Evolutionary conservation across 2,329 filamentous ascomycete species (phyloP), one percentile per base, ranked within the genome.

Genomic region (Claviceps sp.): DNA sequence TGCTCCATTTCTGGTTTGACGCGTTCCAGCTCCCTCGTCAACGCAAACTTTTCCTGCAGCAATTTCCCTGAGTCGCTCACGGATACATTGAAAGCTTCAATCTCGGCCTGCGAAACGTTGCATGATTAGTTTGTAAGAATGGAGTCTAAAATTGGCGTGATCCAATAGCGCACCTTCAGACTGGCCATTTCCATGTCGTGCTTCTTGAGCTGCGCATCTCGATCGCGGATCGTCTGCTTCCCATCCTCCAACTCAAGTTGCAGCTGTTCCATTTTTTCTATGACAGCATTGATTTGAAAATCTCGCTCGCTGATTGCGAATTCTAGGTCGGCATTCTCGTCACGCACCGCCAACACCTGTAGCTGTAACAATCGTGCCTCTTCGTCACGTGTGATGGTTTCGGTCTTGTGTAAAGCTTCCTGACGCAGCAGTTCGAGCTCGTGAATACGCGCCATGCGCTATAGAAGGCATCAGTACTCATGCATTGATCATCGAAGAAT

Each of bases 381-480:
- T 65, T 97, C 90, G 57, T 88, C 81, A 60, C 86, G 86, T 57
- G 80, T 71, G 51, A 94, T 74, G 11, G 83, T 71, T 50, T 86
- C 78, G 38, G 85, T 77, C 51, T 82, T 74, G 58, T 84, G 80
- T 51, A 78, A 68, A 57, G 76, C 78, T 54, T 77, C 75, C 57
- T 85, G 80, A 64, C 90, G 87, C 59, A 79, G 79, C 54, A 85
- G 69, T 63, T 94, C 87, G 50, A 89, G 75, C 23, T 74, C 66
- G 56, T 77, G 75, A 38, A 78, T 68, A 29, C 65, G 65, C 53
- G 71, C 66, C 52, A 66, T 62, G 53, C 69, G 71, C 76, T 79
- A 48, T 36, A 23, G 38, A 17, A 47, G 20, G 44, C 8, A 48
- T 57, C 43, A 56, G 56, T 44, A 49, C 51, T 57, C 11, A 7